Percentiles rank a stretch among this genome's conserved stretches.
phyloP scores from a whole-genome alignment of 352 stramenopile species.

The Phytophthora megakarya region DNA sequence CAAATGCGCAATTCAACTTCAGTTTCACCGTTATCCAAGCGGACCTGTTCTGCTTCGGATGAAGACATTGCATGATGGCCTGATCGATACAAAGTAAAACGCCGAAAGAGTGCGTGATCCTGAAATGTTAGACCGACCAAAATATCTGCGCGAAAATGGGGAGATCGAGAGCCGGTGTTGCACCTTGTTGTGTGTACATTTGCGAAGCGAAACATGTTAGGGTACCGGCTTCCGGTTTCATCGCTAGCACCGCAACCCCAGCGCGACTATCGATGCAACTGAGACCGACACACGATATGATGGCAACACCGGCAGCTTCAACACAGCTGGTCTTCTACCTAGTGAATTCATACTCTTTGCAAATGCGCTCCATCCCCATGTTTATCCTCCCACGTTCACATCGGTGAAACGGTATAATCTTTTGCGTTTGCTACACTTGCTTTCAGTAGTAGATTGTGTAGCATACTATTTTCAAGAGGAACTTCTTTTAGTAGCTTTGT shows the following conservation, averaged over 20 bases:
- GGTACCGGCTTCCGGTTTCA: slow-evolving; percentile 11
- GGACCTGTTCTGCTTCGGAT: slow-evolving; percentile 1
- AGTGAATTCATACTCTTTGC: not conserved
- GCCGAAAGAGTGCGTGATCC: slow-evolving; percentile 1
- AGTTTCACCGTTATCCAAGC: slow-evolving; percentile 20
- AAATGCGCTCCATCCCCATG: slow-evolving; percentile 7
- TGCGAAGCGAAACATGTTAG: slow-evolving; percentile 11
- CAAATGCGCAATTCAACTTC: slow-evolving; percentile 12
- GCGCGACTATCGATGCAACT: slow-evolving; percentile 13
- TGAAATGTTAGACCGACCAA: slow-evolving; percentile 18
- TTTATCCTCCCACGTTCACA: slow-evolving; percentile 8
- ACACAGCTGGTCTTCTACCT: slow-evolving; percentile 12
- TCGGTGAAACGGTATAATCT: not conserved
- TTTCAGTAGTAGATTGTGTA: slow-evolving; percentile 19
- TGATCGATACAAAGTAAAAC: slow-evolving; percentile 13
- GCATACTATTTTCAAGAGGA: slow-evolving; percentile 15
- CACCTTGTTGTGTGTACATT: slow-evolving; percentile 14
- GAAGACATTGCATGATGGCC: not conserved
- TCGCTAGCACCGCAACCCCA: slow-evolving; percentile 21
- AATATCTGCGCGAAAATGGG: slow-evolving; percentile 2
- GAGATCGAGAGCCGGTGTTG: slow-evolving; percentile 9
- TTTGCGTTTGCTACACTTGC: not conserved
- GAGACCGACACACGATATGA: slow-evolving; percentile 1
- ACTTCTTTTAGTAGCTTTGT: slow-evolving; percentile 19
- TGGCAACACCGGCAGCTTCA: slow-evolving; percentile 7